Evolutionary conservation across 129 eudicot species (phyloP).

Genomic region (Chrysanthemum lavandulifolium): DNA sequence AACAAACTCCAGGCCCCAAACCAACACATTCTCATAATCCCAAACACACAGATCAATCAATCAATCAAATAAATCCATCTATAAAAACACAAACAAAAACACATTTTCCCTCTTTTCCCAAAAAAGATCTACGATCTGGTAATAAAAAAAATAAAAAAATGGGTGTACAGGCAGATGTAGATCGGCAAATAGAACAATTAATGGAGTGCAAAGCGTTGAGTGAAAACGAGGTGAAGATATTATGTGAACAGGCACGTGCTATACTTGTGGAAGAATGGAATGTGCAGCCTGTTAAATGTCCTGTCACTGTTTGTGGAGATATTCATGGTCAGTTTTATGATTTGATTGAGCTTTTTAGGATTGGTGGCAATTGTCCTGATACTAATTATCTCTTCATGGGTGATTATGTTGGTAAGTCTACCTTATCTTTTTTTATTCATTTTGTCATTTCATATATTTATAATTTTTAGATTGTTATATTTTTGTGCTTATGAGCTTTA

Average conservation of each 20-base stretch:
- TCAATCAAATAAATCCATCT: no score
- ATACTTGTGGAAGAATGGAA: slow-evolving; percentile 90
- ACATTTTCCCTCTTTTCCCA: neutral
- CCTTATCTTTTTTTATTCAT: no score
- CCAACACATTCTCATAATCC: no score
- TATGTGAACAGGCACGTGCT: slow-evolving; percentile 85
- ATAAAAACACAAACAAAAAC: no score
- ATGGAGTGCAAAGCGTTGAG: slow-evolving; percentile 84
- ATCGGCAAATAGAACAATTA: slow-evolving; percentile 79
- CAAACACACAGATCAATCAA: no score
- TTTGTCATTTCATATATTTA: neutral
- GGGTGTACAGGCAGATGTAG: slow-evolving; percentile 70
- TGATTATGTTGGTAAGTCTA: slow-evolving; percentile 79
- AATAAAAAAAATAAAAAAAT: slow-evolving; percentile 30
- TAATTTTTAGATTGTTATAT: neutral
- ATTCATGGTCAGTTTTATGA: slow-evolving; percentile 82
- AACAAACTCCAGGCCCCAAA: no score
- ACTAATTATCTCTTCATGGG: slow-evolving; percentile 97
- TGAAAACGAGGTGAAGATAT: slow-evolving; percentile 71
- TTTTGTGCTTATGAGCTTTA: no score
- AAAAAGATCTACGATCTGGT: slow-evolving; percentile 35
- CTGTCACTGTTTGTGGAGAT: slow-evolving; percentile 83
- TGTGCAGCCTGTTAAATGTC: slow-evolving; percentile 87
- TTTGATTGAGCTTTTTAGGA: slow-evolving; percentile 71
- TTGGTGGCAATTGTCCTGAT: slow-evolving; percentile 75